Base-by-base conservation (phyloP, 305 asterid species). In the Galium porrigens region DNA sequence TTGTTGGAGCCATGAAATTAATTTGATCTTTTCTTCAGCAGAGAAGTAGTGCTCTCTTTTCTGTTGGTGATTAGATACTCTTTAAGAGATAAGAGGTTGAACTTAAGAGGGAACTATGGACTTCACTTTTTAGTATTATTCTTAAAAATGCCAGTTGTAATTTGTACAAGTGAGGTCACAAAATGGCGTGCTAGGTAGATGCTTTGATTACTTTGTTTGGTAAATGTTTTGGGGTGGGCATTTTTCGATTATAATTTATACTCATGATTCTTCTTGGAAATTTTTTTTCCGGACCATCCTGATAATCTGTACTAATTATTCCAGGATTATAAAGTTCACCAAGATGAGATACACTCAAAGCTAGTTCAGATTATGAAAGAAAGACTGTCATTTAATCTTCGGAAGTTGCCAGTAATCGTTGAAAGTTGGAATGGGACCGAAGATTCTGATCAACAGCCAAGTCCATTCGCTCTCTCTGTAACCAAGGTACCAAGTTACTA, bases 331-430 rank as follows among this genome's bases (percentile, higher is more conserved):
- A 89, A 83, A 76, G 85, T 89, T 67, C 99, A 92, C 65, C 82
- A 86, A 15, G 99, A 92, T 71, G 99, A 92, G 84, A 92, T 92
- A 77, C 97, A 92, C 67, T 79, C 96, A 58, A 92, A 92, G 84
- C 82, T 92, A 74, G 99, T 92, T 64, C 99, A 92, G 83, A 92
- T 92, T 74, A 92, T 92, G 99, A 87, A 88, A 73, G 99, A 92
- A 72, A 78, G 99, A 68, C 64, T 92, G 80, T 71, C 76, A 69
- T 80, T 87, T 71, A 96, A 92, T 86, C 84, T 87, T 57, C 95
- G 97, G 65, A 84, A 91, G 68, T 80, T 92, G 82, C 92, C 97
- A 3, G 91, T 84, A 78, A 84, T 89, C 72, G 89, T 83, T 64
- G 99, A 89, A 78, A 83, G 81, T 66, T 92, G 99, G 99, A 92